Conservation (phyloP, 2,329 filamentous ascomycete species). For the Periconia sp. region DNA sequence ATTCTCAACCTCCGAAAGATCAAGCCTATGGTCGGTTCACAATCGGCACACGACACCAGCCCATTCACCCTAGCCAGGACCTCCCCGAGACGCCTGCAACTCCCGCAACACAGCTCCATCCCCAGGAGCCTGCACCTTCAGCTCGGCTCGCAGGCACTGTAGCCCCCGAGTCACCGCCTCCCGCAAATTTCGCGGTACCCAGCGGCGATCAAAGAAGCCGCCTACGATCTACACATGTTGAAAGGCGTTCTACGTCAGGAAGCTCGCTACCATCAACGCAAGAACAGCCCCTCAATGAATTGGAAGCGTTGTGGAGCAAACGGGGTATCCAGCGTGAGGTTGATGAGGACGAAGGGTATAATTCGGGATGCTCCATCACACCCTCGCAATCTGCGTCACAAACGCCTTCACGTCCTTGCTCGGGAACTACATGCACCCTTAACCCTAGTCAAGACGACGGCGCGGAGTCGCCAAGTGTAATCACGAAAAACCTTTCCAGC, state of each 20-base stretch:
- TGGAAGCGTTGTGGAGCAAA: conserved; percentile 8
- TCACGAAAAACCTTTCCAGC: neutral
- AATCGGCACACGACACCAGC: conserved; percentile 22
- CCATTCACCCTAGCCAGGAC: conserved; percentile 26
- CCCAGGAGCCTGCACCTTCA: conserved; percentile 13
- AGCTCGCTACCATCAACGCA: neutral
- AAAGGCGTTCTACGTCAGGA: neutral
- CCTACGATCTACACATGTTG: neutral
- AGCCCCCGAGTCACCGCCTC: neutral
- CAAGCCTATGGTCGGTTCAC: conserved; percentile 23
- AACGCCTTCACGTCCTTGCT: neutral
- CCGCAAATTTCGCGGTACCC: neutral
- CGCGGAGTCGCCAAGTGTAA: neutral
- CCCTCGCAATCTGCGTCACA: conserved; percentile 8
- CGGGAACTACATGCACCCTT: neutral
- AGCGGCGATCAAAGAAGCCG: neutral
- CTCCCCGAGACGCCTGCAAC: conserved; percentile 6
- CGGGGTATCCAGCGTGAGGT: conserved; percentile 5
- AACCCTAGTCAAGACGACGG: neutral
- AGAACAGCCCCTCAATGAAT: conserved; percentile 1
- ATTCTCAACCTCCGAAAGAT: conserved; percentile 15
- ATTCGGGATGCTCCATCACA: neutral
- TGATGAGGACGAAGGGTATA: conserved; percentile 3
- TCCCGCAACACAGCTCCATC: conserved; percentile 7
- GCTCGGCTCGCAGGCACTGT: conserved; percentile 18